These are phyloP conservation scores for Pleurotus citrinopileatus DNA, from an alignment of 768 basidiomycete genomes.

Conservation along the genomic window DNA sequence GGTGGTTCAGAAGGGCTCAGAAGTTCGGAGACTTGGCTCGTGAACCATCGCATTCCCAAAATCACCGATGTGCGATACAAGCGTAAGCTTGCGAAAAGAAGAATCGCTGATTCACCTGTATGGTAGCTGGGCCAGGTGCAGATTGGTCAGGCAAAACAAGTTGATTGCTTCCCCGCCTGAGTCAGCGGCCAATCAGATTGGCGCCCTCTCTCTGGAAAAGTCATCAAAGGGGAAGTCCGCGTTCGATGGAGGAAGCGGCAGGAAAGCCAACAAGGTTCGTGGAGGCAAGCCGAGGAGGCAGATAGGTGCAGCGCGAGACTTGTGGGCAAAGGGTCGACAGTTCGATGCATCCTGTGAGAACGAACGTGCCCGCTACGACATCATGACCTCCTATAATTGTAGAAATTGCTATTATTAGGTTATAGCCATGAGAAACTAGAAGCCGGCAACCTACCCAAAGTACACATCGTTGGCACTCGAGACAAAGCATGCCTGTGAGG, in stretches of 20 bases:
- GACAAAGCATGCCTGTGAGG: neutral
- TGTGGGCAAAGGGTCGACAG: neutral
- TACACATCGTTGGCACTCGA: neutral
- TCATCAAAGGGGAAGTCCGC: neutral
- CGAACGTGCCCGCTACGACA: neutral
- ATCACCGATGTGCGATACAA: constrained; percentile 8
- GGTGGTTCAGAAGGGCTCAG: no score
- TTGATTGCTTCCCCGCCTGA: neutral
- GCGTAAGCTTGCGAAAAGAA: constrained; percentile 7
- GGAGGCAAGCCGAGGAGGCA: neutral
- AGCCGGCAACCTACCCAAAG: neutral
- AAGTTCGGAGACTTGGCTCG: neutral
- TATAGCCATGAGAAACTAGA: neutral
- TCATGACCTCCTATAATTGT: neutral
- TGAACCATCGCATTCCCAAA: constrained; percentile 5
- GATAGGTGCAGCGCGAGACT: neutral
- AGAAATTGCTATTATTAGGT: neutral
- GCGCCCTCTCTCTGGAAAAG: no score
- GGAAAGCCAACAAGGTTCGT: neutral
- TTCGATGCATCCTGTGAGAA: neutral
- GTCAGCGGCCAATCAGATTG: neutral
- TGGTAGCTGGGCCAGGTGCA: neutral
- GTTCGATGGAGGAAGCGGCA: constrained; percentile 6
- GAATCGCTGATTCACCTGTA: neutral
- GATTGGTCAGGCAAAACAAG: constrained; percentile 4